Evolutionary conservation across 2,329 filamentous ascomycete species (phyloP).

Genomic region (Didymella lethalis): DNA sequence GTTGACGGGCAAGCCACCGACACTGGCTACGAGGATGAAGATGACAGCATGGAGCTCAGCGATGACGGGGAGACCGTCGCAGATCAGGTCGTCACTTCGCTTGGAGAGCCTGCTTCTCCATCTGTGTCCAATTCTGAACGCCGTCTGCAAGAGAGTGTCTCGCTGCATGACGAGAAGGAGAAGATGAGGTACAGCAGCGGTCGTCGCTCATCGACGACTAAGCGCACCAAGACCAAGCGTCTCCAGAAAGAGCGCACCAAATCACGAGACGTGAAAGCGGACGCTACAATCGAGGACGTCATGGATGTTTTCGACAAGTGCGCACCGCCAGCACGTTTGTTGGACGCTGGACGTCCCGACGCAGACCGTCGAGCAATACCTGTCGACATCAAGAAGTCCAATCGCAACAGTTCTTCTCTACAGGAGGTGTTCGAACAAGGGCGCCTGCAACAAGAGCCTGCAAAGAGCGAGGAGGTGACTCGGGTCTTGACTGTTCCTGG

Average conservation of each 20-base stretch:
- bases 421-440: slow-evolving; percentile 4
- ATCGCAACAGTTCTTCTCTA: background rate
- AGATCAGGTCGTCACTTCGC: background rate
- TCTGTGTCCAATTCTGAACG: background rate
- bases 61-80: slow-evolving; percentile 4
- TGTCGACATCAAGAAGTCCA: background rate
- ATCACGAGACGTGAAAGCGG: background rate
- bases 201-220: background rate
- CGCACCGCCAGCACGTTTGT: background rate
- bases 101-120: slow-evolving; percentile 1
- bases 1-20: slow-evolving; percentile 19
- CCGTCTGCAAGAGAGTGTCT: slow-evolving; percentile 8
- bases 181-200: slow-evolving; percentile 1
- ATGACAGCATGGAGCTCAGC: slow-evolving; percentile 30
- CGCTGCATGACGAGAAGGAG: slow-evolving; percentile 9
- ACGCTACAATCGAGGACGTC: background rate
- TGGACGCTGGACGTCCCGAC: background rate
- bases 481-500: background rate
- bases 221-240: background rate
- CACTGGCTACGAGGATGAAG: slow-evolving; percentile 29
- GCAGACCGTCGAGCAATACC: background rate
- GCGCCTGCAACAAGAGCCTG: background rate
- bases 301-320: background rate
- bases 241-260: background rate
- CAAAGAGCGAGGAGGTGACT: background rate